Percentiles rank a stretch among this genome's conserved stretches.
Conservation (phyloP, 2,329 filamentous ascomycete genomes). For the Aureobasidium vineae region DNA sequence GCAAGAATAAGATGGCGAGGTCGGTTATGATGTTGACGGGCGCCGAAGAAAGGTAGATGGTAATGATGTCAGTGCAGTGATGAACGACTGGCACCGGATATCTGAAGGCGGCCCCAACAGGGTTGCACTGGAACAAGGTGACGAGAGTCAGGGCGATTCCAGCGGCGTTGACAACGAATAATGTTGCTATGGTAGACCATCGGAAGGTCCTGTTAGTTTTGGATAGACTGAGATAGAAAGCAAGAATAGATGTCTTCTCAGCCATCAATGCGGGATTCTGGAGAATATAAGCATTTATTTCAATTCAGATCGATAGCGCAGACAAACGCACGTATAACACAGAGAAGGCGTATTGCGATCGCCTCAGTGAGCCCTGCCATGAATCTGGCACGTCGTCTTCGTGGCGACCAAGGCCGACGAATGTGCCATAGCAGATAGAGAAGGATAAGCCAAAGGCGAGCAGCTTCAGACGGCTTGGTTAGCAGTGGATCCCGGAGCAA, state of each 20-base stretch:
- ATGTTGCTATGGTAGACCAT: constrained; percentile 75
- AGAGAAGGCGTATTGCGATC: constrained; percentile 59
- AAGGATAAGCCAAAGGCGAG: constrained; percentile 66
- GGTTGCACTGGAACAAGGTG: constrained; percentile 82
- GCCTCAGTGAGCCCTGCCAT: constrained; percentile 56
- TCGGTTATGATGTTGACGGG: constrained; percentile 93
- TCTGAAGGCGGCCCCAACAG: constrained; percentile 67
- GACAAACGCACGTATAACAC: constrained; percentile 50
- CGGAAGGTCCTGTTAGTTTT: constrained; percentile 75
- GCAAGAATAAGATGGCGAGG: constrained; percentile 79
- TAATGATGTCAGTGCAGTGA: constrained; percentile 61
- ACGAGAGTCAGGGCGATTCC: constrained; percentile 78
- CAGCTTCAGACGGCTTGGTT: constrained; percentile 3
- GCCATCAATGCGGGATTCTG: constrained; percentile 81
- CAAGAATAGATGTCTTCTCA: constrained; percentile 86
- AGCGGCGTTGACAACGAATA: constrained; percentile 74
- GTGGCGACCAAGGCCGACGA: constrained; percentile 65
- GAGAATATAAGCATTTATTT: too few species aligned
- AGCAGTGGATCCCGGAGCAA: not conserved
- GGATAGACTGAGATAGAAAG: constrained; percentile 84
- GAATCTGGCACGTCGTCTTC: constrained; percentile 57
- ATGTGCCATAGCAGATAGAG: constrained; percentile 63
- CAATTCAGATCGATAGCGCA: too few species aligned
- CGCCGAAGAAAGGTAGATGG: constrained; percentile 68
- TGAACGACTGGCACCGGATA: constrained; percentile 46